A percentile compares a stretch with the other conserved stretches of the same genome.
Evolutionary conservation across 768 basidiomycete species (phyloP).

Genomic region (Mycena floridula): DNA sequence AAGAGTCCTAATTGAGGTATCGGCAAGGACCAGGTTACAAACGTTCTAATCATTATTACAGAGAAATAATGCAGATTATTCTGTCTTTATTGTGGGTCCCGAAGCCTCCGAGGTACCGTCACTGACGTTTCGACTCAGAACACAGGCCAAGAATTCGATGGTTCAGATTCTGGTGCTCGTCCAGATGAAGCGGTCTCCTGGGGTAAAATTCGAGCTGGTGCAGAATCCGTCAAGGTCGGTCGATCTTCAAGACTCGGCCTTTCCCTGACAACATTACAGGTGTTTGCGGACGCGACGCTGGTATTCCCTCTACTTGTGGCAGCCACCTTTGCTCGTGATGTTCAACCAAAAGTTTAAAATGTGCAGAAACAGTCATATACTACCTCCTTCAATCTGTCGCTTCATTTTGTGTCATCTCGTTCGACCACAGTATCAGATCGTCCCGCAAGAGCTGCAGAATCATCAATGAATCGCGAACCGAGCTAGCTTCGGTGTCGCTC

Average conservation of each 20-base stretch:
- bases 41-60: too few relatives aligned
- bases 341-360: constrained; percentile 1
- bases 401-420: constrained; percentile 58
- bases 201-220: constrained; percentile 91
- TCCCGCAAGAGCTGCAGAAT: constrained; percentile 80
- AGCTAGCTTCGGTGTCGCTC: constrained; percentile 23
- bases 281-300: constrained; percentile 94
- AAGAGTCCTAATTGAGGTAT: too few relatives aligned
- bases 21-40: too few relatives aligned
- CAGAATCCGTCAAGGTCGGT: constrained; percentile 75
- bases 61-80: constrained; percentile 97
- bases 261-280: constrained; percentile 27
- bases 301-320: constrained; percentile 95
- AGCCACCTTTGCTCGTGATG: constrained; percentile 70
- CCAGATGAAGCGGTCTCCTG: constrained; percentile 98
- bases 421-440: constrained; percentile 82
- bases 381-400: constrained; percentile 6
- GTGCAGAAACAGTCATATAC: neutral
- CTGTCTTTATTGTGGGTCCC: constrained; percentile 81
- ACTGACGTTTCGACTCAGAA: constrained; percentile 46
- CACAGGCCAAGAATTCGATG: constrained; percentile 98
- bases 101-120: neutral
- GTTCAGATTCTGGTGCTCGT: constrained; percentile 93
- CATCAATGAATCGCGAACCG: constrained; percentile 69
- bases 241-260: constrained; percentile 17